phyloP scores from a whole-genome alignment of 2,329 filamentous ascomycete species.

The Nothophoma quercina region DNA sequence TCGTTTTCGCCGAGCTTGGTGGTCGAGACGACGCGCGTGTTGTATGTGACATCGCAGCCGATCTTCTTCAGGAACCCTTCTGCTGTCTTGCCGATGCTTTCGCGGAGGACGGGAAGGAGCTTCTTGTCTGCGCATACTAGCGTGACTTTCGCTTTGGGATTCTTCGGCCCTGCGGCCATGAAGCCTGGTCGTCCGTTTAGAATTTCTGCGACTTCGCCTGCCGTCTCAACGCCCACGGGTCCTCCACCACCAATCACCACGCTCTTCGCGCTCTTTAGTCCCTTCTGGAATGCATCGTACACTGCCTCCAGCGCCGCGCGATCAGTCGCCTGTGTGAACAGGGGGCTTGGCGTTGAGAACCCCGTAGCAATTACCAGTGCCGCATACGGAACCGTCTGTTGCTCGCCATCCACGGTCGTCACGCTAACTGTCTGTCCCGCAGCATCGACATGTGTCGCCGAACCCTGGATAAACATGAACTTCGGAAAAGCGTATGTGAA shows the following conservation, averaged over 20 bases:
- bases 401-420: constrained; percentile 42
- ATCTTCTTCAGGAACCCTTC: constrained; percentile 56
- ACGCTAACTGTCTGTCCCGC: constrained; percentile 54
- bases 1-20: constrained; percentile 38
- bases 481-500: constrained; percentile 60
- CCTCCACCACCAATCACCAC: constrained; percentile 60
- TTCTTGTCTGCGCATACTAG: constrained; percentile 55
- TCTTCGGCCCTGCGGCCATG: constrained; percentile 47
- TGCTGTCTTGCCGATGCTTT: constrained; percentile 54
- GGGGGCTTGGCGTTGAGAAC: constrained; percentile 56
- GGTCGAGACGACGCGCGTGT: constrained; percentile 44
- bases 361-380: constrained; percentile 66
- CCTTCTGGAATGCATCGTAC: constrained; percentile 48
- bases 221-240: constrained; percentile 59
- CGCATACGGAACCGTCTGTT: constrained; percentile 55
- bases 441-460: constrained; percentile 58
- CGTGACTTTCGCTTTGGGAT: constrained; percentile 54
- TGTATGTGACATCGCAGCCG: constrained; percentile 56
- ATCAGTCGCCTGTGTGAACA: constrained; percentile 53
- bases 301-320: constrained; percentile 36
- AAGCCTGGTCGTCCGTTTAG: constrained; percentile 50
- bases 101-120: constrained; percentile 55
- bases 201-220: constrained; percentile 58
- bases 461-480: constrained; percentile 62
- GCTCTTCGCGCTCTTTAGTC: constrained; percentile 50